Base-by-base conservation (phyloP, 1,139 yeast species). In the Blastobotrys elegans region DNA sequence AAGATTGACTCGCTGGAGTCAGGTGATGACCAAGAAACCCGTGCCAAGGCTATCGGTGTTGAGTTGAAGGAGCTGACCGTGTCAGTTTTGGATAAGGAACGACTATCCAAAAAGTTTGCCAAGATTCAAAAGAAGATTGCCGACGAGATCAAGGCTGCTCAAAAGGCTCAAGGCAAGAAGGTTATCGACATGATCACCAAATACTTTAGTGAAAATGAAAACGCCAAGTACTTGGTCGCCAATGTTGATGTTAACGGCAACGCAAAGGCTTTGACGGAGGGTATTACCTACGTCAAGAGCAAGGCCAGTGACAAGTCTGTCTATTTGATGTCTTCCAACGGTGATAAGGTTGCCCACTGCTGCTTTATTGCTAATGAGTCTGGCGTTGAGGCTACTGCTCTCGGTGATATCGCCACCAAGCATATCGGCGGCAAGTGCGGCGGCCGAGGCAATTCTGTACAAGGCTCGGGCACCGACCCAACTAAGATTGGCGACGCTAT, bases 351-450 rank as follows among this genome's bases (percentile, higher is more conserved):
- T 61, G 97, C 97, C 17, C 98, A 92, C 63, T 97, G 97, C 55
- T 89, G 96, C 67, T 90, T 81, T 69, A 75, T 92, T 49, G 79
- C 95, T 2, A 80, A 69, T 44, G 87, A 90, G 32, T 79, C 84
- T 66, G 92, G 92, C 47, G 71, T 88, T 37, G 76, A 81, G 57
- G 96, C 96, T 34, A 72, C 79, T 53, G 89, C 79, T 29, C 76
- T 89, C 57, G 95, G 95, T 33, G 71, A 75, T 48, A 71, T 76
- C 50, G 97, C 86, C 40, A 73, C 90, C 43, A 70, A 72, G 47
- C 74, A 76, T 60, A 80, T 94, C 59, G 99, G 98, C 56, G 99
- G 99, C 68, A 87, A 85, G 67, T 95, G 96, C 51, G 99, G 99
- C 70, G 99, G 99, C 67, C 92, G 88, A 70, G 97, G 97, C 53